Evolutionary conservation across 2,329 filamentous ascomycete genomes (phyloP).

Genomic region (Plenodomus biglobosus): DNA sequence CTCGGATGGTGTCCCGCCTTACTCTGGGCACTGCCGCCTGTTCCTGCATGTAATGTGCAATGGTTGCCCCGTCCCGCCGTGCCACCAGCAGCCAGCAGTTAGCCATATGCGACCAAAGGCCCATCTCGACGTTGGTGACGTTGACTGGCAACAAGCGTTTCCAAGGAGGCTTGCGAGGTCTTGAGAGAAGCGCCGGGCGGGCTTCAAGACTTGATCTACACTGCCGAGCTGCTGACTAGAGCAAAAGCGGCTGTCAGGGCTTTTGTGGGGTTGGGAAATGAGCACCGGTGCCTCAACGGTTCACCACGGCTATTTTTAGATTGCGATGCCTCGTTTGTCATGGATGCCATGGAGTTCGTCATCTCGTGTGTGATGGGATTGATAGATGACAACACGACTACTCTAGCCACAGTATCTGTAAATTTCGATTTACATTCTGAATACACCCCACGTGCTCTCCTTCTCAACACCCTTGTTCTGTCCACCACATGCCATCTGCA

Average conservation of each 20-base stretch:
- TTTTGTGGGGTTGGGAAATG: constrained; percentile 11
- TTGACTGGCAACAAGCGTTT: constrained; percentile 10
- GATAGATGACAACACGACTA: background rate
- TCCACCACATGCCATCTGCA: constrained; percentile 50
- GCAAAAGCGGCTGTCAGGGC: constrained; percentile 1
- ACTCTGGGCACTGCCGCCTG: background rate
- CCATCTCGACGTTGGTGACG: background rate
- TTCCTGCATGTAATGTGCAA: background rate
- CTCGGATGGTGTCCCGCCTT: background rate
- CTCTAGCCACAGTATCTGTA: no score
- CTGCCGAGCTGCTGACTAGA: constrained; percentile 11
- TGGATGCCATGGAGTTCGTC: background rate
- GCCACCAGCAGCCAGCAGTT: background rate
- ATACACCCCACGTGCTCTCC: constrained; percentile 45
- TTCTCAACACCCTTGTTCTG: constrained; percentile 36
- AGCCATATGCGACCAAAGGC: background rate
- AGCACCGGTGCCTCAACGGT: background rate
- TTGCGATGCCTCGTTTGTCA: no score
- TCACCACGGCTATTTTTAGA: background rate
- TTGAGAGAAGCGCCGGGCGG: constrained; percentile 2
- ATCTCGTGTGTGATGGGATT: background rate
- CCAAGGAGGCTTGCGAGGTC: constrained; percentile 16
- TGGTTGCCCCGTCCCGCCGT: background rate
- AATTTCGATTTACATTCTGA: constrained; percentile 41
- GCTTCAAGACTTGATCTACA: constrained; percentile 6